Base-by-base conservation (phyloP, 345 rosid genomes). In the Populus tremula region DNA sequence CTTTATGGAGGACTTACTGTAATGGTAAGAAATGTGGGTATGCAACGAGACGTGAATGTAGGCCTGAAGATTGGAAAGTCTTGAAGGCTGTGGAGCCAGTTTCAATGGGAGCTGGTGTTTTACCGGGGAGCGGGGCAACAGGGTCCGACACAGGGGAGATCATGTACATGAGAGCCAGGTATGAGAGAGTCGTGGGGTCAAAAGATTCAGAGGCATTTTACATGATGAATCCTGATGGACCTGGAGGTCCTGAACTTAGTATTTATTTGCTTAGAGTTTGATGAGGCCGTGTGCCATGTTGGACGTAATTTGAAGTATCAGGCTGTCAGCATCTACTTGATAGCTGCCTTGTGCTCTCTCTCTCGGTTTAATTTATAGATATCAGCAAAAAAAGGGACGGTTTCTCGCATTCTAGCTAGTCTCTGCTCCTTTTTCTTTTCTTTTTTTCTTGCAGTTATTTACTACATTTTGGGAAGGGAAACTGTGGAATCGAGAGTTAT, bases 101-200 rank as follows among this genome's bases (percentile, higher is more conserved):
- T 2, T 86, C 99, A 2, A 92, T 93, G 99, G 99, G 99, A 5
- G 98, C 98, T 9, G 99, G 99, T 29, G 99, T 95, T 62, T 79
- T 95, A n/a, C 99, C 98, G 2, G 87, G 86, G 29, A 71, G 36
- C 31, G 81, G 49, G n/a, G 86, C 74, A 65, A 73, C 18, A 23
- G 87, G 88, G 86, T 78, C 88, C 72, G 93, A 85, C n/a, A 16
- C 13, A 29, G 99, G 98, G 6, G 99, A 93, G 87, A 85, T 93
- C 80, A 96, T 93, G 98, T 92, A 93, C 77, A 91, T 96, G 97
- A 90, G 99, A 87, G 96, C 99, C 61, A 83, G 92, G 82, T 93
- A 93, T 67, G 98, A 95, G 86, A 81, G 99, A 82, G 99, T 95
- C 61, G 89, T 89, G 0, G 99, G 99, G 29, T 93, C 98, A 6